Conservation (phyloP, 345 rosid species). For the Angophora floribunda region DNA sequence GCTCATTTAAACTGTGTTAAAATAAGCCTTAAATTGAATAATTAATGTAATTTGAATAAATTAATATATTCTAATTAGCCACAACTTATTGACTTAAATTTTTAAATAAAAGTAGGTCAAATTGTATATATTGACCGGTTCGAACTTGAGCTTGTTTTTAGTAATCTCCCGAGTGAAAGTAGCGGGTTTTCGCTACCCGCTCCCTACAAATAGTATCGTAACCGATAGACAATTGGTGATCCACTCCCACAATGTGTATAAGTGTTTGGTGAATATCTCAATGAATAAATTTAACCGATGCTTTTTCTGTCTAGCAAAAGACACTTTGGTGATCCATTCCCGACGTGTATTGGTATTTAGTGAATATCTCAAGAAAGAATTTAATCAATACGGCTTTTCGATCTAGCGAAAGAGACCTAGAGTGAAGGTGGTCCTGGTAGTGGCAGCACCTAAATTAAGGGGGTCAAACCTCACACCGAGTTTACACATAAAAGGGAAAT, state of each 20-base stretch:
- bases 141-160: neutral
- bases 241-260: rapidly evolving
- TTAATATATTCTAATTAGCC: neutral
- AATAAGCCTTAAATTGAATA: neutral
- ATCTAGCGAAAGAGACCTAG: neutral
- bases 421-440: neutral
- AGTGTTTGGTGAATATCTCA: rapidly evolving
- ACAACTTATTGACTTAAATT: neutral
- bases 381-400: neutral
- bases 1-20: neutral
- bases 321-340: neutral
- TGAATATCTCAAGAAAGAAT: neutral
- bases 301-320: neutral
- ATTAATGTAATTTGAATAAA: neutral
- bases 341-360: rapidly evolving
- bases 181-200: rapidly evolving
- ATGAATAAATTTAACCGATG: neutral
- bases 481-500: neutral
- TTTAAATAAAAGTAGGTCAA: too few species aligned
- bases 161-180: rapidly evolving
- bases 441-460: neutral
- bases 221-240: rapidly evolving
- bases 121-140: neutral
- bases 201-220: neutral
- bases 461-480: neutral